These are phyloP conservation scores for Babesia sp. DNA, from an alignment of 169 alveolate species.

Conservation along the genomic window DNA sequence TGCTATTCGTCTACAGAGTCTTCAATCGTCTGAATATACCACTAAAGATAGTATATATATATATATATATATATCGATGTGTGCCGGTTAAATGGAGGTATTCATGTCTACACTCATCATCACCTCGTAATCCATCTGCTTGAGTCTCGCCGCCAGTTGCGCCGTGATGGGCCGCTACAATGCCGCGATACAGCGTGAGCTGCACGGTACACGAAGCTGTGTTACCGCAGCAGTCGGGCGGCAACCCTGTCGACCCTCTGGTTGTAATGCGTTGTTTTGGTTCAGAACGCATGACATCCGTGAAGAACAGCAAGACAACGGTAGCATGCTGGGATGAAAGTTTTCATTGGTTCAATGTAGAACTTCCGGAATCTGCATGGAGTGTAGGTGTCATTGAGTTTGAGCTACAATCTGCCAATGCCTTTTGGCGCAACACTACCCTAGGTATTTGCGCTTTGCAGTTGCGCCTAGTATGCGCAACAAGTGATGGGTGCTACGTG, in stretches of 20 bases:
- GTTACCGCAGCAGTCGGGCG: conserved; percentile 70
- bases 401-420: conserved; percentile 88
- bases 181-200: conserved; percentile 80
- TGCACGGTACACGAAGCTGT: conserved; percentile 84
- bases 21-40: too few relatives aligned
- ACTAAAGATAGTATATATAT: too few relatives aligned
- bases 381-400: conserved; percentile 84
- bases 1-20: too few relatives aligned
- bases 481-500: conserved; percentile 79
- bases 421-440: conserved; percentile 87
- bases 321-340: conserved; percentile 90
- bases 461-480: conserved; percentile 79
- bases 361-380: conserved; percentile 85
- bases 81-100: too few relatives aligned
- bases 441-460: conserved; percentile 85
- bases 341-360: conserved; percentile 84
- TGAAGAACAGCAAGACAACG: conserved; percentile 80
- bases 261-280: conserved; percentile 90
- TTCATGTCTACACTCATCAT: too few relatives aligned
- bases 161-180: conserved; percentile 9
- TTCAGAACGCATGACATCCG: conserved; percentile 81
- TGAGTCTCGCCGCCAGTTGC: not conserved
- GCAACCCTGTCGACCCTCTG: conserved; percentile 78
- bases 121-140: too few relatives aligned
- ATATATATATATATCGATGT: too few relatives aligned